These are phyloP conservation scores for Botrytis fragariae DNA, from an alignment of 2,329 filamentous ascomycete species.

Conservation along the genomic window DNA sequence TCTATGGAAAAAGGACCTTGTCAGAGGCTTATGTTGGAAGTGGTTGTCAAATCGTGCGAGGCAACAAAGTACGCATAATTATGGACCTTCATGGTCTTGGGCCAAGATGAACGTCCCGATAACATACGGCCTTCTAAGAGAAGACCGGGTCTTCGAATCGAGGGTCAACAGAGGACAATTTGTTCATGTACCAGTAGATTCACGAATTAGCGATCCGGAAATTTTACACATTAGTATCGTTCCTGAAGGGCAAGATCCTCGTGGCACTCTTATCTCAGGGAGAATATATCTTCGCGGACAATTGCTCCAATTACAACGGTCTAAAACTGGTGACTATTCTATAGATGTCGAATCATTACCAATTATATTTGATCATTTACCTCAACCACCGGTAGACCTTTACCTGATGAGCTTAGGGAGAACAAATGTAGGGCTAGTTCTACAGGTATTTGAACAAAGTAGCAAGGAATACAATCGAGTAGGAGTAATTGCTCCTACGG, in stretches of 20 bases:
- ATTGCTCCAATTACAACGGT: not conserved
- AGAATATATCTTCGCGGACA: slow-evolving; percentile 10
- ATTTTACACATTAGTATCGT: slow-evolving; percentile 14
- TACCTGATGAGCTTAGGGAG: slow-evolving; percentile 8
- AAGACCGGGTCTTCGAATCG: slow-evolving; percentile 5
- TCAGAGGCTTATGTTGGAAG: slow-evolving; percentile 21
- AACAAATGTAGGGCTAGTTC: slow-evolving; percentile 15
- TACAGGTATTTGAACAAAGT: not conserved
- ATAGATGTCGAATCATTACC: not conserved
- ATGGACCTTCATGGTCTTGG: slow-evolving; percentile 21
- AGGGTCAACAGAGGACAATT: not conserved
- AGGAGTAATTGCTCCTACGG: slow-evolving; percentile 11
- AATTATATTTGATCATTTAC: slow-evolving; percentile 15
- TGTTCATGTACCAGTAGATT: not conserved
- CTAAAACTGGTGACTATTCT: slow-evolving; percentile 9
- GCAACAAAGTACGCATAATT: not conserved
- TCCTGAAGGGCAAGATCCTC: slow-evolving; percentile 4
- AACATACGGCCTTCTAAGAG: slow-evolving; percentile 9
- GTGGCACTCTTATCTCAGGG: slow-evolving; percentile 8
- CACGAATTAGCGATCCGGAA: not conserved
- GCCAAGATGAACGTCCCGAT: slow-evolving; percentile 17
- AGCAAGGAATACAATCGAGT: slow-evolving; percentile 11
- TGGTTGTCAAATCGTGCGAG: not conserved
- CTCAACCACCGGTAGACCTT: slow-evolving; percentile 14
- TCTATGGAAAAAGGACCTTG: slow-evolving; percentile 17